Conservation (phyloP, 371 early-diverging fungal species). For the Synchytrium microbalum region DNA sequence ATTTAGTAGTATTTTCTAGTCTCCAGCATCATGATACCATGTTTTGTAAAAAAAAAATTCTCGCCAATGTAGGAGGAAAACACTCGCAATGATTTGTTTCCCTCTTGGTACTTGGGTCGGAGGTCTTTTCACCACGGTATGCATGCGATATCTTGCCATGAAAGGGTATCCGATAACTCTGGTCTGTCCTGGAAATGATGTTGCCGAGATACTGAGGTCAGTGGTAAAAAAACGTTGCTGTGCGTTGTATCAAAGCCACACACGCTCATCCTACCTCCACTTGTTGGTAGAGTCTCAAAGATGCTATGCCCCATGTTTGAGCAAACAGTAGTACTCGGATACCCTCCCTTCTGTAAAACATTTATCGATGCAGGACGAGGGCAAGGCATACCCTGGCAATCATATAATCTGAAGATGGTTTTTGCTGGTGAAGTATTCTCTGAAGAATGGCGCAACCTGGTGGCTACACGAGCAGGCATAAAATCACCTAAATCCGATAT, state of each 20-base stretch:
- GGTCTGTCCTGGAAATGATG: conserved; percentile 19
- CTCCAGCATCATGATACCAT: too few relatives aligned
- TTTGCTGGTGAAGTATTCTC: conserved; percentile 30
- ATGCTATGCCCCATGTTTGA: conserved; percentile 11
- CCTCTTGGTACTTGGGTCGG: conserved; percentile 26
- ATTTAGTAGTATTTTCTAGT: too few relatives aligned
- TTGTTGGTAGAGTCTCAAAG: too few relatives aligned
- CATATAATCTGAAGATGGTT: conserved; percentile 13
- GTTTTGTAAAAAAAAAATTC: too few relatives aligned
- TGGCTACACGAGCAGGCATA: conserved; percentile 14
- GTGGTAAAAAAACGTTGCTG: conserved; percentile 5
- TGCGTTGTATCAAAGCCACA: too few relatives aligned
- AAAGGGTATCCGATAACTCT: conserved; percentile 14
- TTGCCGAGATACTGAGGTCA: conserved; percentile 15
- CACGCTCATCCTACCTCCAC: too few relatives aligned
- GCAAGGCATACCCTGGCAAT: conserved; percentile 10
- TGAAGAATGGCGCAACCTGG: conserved; percentile 23
- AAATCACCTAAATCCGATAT: conserved; percentile 7
- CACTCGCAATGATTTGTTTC: conserved; percentile 17
- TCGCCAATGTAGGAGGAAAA: too few relatives aligned
- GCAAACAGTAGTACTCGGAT: conserved; percentile 22
- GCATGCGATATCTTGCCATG: conserved; percentile 14
- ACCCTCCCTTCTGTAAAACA: conserved; percentile 27
- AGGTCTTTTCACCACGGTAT: conserved; percentile 22
- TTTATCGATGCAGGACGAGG: conserved; percentile 15